phyloP scores from a whole-genome alignment of 805 yeast species.

The Lipomyces chichibuensis region DNA sequence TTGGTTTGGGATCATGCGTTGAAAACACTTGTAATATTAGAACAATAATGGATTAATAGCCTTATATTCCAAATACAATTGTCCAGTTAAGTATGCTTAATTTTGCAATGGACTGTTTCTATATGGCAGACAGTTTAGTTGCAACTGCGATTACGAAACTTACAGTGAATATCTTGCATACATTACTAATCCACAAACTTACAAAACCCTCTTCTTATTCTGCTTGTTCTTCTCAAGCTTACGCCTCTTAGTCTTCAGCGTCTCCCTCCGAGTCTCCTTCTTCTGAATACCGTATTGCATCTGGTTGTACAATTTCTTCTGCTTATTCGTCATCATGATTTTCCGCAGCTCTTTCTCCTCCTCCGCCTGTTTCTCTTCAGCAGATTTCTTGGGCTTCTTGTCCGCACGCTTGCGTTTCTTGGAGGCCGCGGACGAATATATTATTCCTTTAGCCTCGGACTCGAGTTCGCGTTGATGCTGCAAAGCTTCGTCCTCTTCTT shows the following conservation, averaged over 20 bases:
- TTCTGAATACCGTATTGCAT: conserved; percentile 89
- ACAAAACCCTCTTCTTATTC: not conserved
- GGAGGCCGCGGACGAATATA: conserved; percentile 53
- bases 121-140: not conserved
- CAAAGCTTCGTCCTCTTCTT: conserved; percentile 54
- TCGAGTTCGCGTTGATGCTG: conserved; percentile 79
- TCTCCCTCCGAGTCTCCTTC: conserved; percentile 75
- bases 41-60: not conserved
- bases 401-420: conserved; percentile 45
- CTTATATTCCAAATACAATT: not conserved
- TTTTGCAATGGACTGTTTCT: no score
- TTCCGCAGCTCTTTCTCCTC: conserved; percentile 90
- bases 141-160: not conserved
- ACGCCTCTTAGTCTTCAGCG: conserved; percentile 58
- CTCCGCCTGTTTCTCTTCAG: conserved; percentile 58
- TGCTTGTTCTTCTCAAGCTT: conserved; percentile 15
- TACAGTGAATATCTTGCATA: not conserved
- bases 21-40: not conserved
- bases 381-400: conserved; percentile 32
- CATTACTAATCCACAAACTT: not conserved
- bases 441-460: conserved; percentile 85
- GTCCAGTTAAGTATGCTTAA: not conserved
- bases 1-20: not conserved
- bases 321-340: conserved; percentile 98
- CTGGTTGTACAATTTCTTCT: conserved; percentile 89